Evolutionary conservation across 129 eudicot genomes (phyloP), one percentile per base, ranked within the genome.

Genomic region (Artemisia annua): DNA sequence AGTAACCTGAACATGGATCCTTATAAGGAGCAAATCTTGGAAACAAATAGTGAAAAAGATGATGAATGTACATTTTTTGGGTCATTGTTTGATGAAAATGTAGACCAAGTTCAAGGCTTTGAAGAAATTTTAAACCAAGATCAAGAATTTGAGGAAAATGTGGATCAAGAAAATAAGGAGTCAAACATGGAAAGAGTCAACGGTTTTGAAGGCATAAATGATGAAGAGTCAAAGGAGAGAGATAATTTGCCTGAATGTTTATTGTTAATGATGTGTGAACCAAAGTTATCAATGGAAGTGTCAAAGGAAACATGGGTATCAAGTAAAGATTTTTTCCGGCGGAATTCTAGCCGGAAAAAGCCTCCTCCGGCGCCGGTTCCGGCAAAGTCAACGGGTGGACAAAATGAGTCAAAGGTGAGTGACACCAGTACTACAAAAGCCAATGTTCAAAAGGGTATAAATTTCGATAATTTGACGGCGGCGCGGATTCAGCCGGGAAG

Each of bases 271-370:
- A 88, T 88, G 97, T 95, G 89, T 35, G 99, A 95, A 78, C 99
- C 99, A 0, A 95, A 95, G 84, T 67, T 95, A 11, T 95, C 99
- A 69, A 95, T 95, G 99, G 99, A 95, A 78, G 97, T 95, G 2
- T 95, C 95, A 5, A 95, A 85, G 73, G 99, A 95, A 70, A 95
- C 99, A 60, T 95, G 99, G 99, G 99, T 95, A 11, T 83, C 94
- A 61, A 87, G 89, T 65, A 88, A 81, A 9, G 99, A 91, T 63
- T 95, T 95, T 85, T 71, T 82, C 83, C 74, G 96, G 75, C 81
- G 91, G 68, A 84, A 79, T 12, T 84, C 95, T 11, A 79, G 87
- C 26, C 71, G 83, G 76, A 80, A 87, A 6, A 70, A 70, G 56
- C 82, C 82, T 3, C 82, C 77, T 4, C 72, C 66, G 5, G 77